A percentile compares a stretch with the other conserved stretches of the same genome.
phyloP scores from a whole-genome alignment of 495 filamentous ascomycete species.

The Immersiella caudata region DNA sequence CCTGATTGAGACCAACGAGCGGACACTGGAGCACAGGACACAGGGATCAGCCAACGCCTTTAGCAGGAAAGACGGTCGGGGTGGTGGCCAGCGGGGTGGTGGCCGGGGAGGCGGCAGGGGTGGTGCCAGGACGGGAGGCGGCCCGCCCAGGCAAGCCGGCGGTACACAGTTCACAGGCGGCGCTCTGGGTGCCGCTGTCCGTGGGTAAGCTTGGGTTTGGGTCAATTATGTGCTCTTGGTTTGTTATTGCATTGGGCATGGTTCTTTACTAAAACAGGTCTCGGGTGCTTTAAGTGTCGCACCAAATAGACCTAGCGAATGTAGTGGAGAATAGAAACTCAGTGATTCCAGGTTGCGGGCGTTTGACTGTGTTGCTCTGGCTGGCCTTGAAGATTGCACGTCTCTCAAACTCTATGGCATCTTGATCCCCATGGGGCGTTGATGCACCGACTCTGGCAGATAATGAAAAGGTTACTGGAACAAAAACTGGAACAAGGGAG shows the following conservation, averaged over 20 bases:
- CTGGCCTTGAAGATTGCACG: not conserved
- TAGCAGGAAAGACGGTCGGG: constrained; percentile 79
- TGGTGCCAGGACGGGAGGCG: constrained; percentile 58
- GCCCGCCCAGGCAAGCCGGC: constrained; percentile 57
- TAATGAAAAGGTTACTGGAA: no score
- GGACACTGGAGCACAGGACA: constrained; percentile 93
- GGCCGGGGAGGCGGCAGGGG: constrained; percentile 69
- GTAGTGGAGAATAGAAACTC: constrained; percentile 27
- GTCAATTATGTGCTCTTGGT: constrained; percentile 30
- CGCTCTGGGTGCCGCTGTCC: constrained; percentile 58
- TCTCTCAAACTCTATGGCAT: not conserved
- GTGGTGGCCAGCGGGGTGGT: constrained; percentile 72
- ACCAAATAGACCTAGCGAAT: constrained; percentile 30
- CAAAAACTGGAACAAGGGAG: no score
- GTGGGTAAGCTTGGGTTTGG: constrained; percentile 44
- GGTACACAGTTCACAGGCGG: constrained; percentile 62
- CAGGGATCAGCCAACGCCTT: constrained; percentile 95
- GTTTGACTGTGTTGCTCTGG: not conserved
- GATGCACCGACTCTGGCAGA: no score
- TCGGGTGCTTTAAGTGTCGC: constrained; percentile 29
- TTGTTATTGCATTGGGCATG: constrained; percentile 41
- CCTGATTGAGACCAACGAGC: constrained; percentile 95
- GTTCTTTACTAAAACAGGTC: constrained; percentile 33
- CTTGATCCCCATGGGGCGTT: no score
- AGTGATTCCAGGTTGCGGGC: not conserved